Evolutionary conservation across 352 stramenopile genomes (phyloP).

Genomic region (Plasmopara halstedii): DNA sequence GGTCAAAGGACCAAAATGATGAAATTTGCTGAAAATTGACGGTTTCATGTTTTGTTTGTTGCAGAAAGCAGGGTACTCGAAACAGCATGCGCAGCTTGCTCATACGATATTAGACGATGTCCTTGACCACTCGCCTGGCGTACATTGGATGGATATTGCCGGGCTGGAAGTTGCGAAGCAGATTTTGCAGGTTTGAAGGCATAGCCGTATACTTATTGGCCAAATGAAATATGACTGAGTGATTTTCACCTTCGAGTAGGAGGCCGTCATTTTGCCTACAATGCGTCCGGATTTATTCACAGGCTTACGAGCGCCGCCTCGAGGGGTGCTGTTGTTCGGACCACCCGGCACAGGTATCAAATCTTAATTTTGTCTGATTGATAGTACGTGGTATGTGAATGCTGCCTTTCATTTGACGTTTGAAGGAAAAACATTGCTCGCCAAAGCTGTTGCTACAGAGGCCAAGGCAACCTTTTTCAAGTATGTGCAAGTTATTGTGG

Average conservation of each 20-base stretch:
- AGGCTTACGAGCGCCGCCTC: conserved; percentile 54
- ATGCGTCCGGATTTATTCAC: conserved; percentile 82
- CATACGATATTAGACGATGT: conserved; percentile 82
- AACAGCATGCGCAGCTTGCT: conserved; percentile 49
- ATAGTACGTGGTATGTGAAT: not conserved
- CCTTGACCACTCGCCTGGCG: conserved; percentile 65
- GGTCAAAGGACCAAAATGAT: not conserved
- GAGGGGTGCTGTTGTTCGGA: conserved; percentile 73
- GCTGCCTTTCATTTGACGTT: not conserved
- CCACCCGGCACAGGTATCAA: conserved; percentile 61
- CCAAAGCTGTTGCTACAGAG: conserved; percentile 76
- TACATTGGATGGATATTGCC: conserved; percentile 79
- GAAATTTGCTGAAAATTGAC: not conserved
- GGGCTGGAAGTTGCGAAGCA: conserved; percentile 80
- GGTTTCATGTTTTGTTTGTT: conserved; percentile 1
- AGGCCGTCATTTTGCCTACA: conserved; percentile 82
- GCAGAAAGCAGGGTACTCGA: conserved; percentile 34
- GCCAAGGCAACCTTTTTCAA: conserved; percentile 83
- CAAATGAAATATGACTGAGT: not conserved
- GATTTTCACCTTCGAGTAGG: conserved; percentile 24
- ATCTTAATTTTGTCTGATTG: not conserved
- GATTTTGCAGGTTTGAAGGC: conserved; percentile 59
- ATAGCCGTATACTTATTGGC: not conserved
- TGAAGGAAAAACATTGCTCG: conserved; percentile 73
- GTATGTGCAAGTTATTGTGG: conserved; percentile 24